Percentiles rank a stretch among this genome's conserved stretches.
Conservation (phyloP, 2,329 filamentous ascomycete species). For the Colletotrichum sp. region DNA sequence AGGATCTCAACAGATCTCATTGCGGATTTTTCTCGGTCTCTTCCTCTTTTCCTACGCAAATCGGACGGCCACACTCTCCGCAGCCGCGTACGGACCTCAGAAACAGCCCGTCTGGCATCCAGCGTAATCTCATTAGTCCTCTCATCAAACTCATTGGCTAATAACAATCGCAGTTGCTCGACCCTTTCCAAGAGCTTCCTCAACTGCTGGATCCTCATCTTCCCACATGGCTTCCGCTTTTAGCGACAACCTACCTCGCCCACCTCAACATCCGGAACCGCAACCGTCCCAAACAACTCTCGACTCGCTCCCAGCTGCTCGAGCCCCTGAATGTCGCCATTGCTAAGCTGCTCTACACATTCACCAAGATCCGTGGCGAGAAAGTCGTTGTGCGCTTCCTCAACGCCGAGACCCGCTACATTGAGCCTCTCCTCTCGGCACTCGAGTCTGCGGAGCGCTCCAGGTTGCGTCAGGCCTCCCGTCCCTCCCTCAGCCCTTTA, state of each 20-base stretch:
- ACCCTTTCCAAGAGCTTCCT: constrained; percentile 93
- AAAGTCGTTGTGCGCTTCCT: constrained; percentile 92
- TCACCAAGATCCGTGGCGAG: constrained; percentile 93
- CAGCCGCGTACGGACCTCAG: constrained; percentile 53
- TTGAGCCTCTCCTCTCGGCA: constrained; percentile 79
- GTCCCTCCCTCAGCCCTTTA: not conserved
- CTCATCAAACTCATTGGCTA: not conserved
- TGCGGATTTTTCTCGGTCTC: constrained; percentile 58
- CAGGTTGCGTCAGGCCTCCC: not conserved
- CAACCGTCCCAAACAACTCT: constrained; percentile 28
- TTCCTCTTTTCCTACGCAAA: constrained; percentile 58
- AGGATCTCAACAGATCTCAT: constrained; percentile 65
- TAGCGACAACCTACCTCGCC: constrained; percentile 78
- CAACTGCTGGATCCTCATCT: constrained; percentile 90
- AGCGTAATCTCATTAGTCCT: constrained; percentile 38
- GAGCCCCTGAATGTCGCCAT: constrained; percentile 72
- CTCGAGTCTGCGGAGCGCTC: constrained; percentile 65
- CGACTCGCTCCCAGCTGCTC: constrained; percentile 45
- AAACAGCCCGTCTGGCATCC: constrained; percentile 52
- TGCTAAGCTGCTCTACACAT: constrained; percentile 80
- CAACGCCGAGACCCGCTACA: constrained; percentile 84
- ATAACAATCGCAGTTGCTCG: constrained; percentile 58
- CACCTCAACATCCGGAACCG: constrained; percentile 57
- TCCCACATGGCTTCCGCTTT: constrained; percentile 72
- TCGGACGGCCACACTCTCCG: constrained; percentile 51